Base-by-base conservation (phyloP, 148 eudicot genomes). In the Rhododendron williamsianum region DNA sequence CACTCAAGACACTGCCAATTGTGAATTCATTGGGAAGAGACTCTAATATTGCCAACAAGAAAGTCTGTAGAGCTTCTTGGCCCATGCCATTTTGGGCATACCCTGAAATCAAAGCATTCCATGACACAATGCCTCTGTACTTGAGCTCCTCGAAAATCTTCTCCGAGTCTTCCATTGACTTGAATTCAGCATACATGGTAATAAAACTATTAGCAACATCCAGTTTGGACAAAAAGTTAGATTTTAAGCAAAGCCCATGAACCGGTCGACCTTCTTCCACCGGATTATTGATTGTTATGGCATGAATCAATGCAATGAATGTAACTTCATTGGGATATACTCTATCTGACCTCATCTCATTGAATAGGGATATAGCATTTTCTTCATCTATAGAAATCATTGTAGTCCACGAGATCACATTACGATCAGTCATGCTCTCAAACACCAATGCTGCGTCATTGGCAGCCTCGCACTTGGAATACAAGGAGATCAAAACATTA, bases 351-450 rank as follows among this genome's bases (percentile, higher is more conserved):
- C 94, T 94, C 99, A 97, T 94, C 86, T 87, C 89, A 60, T 85
- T 91, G 63, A 94, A 95, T 65, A 97, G 86, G 80, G 81, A 49
- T 79, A 94, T 81, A 12, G 93, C 94, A 56, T 94, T 85, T 54
- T 90, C 96, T 85, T 89, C 93, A 54, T 81, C 82, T 43, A 91
- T 90, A 43, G 99, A 94, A 73, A 96, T 89, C 96, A 96, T 93
- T 46, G 98, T 94, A 16, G 98, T 96, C 98, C 98, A 97, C 30
- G 98, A 93, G 46, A 97, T 89, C 48, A 97, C 99, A 90, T 95
- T 94, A 49, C 93, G 92, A 13, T 90, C 92, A 63, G 4, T 81
- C 89, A 92, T 94, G 84, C 85, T 90, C 85, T 86, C 84, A 80
- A 95, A 96, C 7, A 93, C 95, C 84, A 89, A 81, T 43, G 88